Conservation (phyloP, 1,139 yeast species). For the Spathaspora sp. region DNA sequence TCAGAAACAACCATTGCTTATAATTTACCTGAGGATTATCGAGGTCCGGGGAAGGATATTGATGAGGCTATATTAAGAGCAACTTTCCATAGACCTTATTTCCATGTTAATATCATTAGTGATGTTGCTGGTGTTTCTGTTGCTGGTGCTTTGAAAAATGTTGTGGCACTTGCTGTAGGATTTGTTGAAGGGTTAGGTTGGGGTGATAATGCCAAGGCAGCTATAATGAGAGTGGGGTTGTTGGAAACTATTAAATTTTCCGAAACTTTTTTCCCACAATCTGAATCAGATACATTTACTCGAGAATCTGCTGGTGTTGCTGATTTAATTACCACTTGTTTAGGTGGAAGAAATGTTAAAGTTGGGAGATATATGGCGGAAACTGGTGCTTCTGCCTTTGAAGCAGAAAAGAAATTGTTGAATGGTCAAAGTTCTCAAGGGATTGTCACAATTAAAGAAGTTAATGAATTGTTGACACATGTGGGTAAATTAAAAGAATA, state of each 20-base stretch:
- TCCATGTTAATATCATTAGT: slow-evolving; percentile 48
- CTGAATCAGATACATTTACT: slow-evolving; percentile 40
- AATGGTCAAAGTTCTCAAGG: slow-evolving; percentile 55
- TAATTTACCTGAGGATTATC: slow-evolving; percentile 37
- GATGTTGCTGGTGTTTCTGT: slow-evolving; percentile 51
- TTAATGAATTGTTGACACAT: slow-evolving; percentile 43
- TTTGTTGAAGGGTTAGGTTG: slow-evolving; percentile 51
- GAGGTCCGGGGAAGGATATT: slow-evolving; percentile 44
- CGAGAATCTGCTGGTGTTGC: slow-evolving; percentile 53
- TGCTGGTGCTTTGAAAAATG: slow-evolving; percentile 51
- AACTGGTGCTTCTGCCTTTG: slow-evolving; percentile 43
- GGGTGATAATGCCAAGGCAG: slow-evolving; percentile 55
- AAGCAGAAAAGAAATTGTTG: slow-evolving; percentile 45
- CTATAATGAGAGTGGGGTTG: slow-evolving; percentile 49
- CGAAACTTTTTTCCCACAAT: slow-evolving; percentile 41
- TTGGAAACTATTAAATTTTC: slow-evolving; percentile 45
- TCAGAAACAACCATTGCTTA: slow-evolving; percentile 52
- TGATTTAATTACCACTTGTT: slow-evolving; percentile 49
- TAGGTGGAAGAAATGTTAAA: slow-evolving; percentile 52
- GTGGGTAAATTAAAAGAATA: slow-evolving; percentile 34
- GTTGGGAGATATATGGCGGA: slow-evolving; percentile 50
- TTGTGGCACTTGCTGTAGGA: slow-evolving; percentile 50
- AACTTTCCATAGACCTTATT: slow-evolving; percentile 48
- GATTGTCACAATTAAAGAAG: slow-evolving; percentile 48
- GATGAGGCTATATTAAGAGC: slow-evolving; percentile 41